Evolutionary conservation across 306 rosid genomes (phyloP), one percentile per base, ranked within the genome.

Genomic region (Acacia crassicarpa): DNA sequence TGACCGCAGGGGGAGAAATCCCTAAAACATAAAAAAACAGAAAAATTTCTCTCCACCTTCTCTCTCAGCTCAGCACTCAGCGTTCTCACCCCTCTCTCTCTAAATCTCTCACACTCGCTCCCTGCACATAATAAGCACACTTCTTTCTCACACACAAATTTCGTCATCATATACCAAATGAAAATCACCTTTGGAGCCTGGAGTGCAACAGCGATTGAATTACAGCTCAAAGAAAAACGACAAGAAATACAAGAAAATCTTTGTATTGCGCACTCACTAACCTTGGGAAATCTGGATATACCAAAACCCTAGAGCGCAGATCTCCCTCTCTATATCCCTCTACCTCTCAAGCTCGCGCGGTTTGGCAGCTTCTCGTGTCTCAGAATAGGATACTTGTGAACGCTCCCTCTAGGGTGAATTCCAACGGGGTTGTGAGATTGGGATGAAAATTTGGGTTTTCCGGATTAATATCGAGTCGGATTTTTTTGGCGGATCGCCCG

Each of bases 41-140:
- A 59, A 76, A 78, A 82, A 78, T 71, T 9, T 80, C 89, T 89
- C 85, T 82, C 90, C 83, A 87, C 88, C 85, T 73, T 83, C 74
- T 80, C 87, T 75, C 84, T 85, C 88, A 83, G 88, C 81, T 48
- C 75, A 80, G 89, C 75, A 84, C 90, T 84, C 89, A 76, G 85
- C 87, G 91, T 82, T 78, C 90, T 90, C 87, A 86, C 87, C 84
- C 71, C 90, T 85, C 95, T 83, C 95, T 83, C 97, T 86, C 95
- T 92, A 75, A 92, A 88, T 86, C 88, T 92, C 91, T 87, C 97
- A 91, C 95, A 87, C 94, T 89, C 97, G 92, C 81, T 56, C 81
- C 98, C 98, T 94, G 98, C 97, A 94, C 93, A 94, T 76, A 88
- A 91, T 86, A 90, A 87, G 85, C 86, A 86, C 90, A 88, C 86